Percentiles rank a stretch among this genome's conserved stretches.
phyloP scores from a whole-genome alignment of 139 green algal genomes.

The Micractinium sp. region DNA sequence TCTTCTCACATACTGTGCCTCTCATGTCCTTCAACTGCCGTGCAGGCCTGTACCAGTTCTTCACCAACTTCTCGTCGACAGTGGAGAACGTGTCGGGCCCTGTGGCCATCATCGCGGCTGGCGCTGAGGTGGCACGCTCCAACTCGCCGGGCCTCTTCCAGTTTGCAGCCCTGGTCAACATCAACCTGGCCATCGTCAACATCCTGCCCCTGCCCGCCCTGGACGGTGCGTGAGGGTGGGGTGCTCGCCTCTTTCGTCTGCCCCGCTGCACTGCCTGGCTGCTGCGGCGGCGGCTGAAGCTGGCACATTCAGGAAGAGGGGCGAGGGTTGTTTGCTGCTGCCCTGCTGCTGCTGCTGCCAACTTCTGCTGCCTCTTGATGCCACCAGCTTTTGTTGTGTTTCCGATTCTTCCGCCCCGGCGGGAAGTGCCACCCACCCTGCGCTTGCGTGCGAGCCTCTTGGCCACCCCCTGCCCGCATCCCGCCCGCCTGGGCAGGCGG shows the following conservation, averaged over 20 bases:
- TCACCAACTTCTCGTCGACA: conserved; percentile 77
- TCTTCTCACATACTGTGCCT: too few species aligned
- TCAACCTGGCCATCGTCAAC: conserved; percentile 99
- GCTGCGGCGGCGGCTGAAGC: neutral
- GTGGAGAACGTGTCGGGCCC: conserved; percentile 82
- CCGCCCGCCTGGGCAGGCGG: neutral
- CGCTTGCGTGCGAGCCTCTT: neutral
- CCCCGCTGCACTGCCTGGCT: neutral
- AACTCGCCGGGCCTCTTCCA: conserved; percentile 80
- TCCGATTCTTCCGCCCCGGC: too few species aligned
- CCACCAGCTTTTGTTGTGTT: neutral
- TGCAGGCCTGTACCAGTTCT: conserved; percentile 73
- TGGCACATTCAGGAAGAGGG: too few species aligned
- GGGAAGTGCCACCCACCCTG: neutral
- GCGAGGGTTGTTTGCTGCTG: neutral
- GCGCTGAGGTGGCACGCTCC: conserved; percentile 84
- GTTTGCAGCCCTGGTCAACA: conserved; percentile 97
- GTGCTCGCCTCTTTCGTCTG: neutral
- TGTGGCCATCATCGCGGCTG: conserved; percentile 94
- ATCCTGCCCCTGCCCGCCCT: conserved; percentile 94
- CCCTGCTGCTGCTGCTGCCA: neutral
- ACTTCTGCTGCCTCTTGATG: neutral
- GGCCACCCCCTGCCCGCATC: neutral
- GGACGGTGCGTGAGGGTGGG: conserved; percentile 57
- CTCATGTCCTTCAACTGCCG: too few species aligned